Conservation (phyloP, 495 filamentous ascomycete species). For the Niebla homalea region DNA sequence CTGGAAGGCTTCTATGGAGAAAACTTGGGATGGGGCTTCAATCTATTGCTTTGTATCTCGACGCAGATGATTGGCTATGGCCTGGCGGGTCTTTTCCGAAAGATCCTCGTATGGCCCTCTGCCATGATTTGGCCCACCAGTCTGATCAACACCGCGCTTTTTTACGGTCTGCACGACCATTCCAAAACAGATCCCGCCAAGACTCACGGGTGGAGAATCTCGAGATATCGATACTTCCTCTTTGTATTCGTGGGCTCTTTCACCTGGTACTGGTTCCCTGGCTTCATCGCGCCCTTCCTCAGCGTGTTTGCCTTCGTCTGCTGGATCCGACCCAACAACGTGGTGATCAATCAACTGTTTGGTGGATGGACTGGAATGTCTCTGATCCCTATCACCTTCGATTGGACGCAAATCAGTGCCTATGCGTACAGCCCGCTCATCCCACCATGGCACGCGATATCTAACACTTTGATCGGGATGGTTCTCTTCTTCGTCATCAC, state of each 20-base stretch:
- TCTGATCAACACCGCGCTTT: slow-evolving; percentile 49
- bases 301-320: slow-evolving; percentile 35
- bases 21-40: slow-evolving; percentile 52
- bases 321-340: slow-evolving; percentile 39
- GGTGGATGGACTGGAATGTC: slow-evolving; percentile 48
- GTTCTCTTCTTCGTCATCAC: slow-evolving; percentile 40
- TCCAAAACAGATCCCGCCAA: slow-evolving; percentile 40
- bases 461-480: slow-evolving; percentile 44
- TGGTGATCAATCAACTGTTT: slow-evolving; percentile 43
- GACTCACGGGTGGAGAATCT: slow-evolving; percentile 51
- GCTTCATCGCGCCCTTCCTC: slow-evolving; percentile 33
- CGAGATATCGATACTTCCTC: slow-evolving; percentile 53
- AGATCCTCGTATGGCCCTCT: slow-evolving; percentile 50
- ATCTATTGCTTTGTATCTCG: slow-evolving; percentile 53
- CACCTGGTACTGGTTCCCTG: slow-evolving; percentile 48
- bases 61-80: slow-evolving; percentile 66
- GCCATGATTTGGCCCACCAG: slow-evolving; percentile 67
- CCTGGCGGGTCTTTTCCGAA: slow-evolving; percentile 54
- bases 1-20: slow-evolving; percentile 55
- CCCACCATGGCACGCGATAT: slow-evolving; percentile 52
- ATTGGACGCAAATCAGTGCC: slow-evolving; percentile 55
- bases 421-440: slow-evolving; percentile 57
- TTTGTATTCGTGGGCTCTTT: slow-evolving; percentile 45
- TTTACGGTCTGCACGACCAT: slow-evolving; percentile 60
- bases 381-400: slow-evolving; percentile 49